Evolutionary conservation across 2,329 filamentous ascomycete genomes (phyloP), one percentile per base, ranked within the genome.

Genomic region (Diatrype stigma): DNA sequence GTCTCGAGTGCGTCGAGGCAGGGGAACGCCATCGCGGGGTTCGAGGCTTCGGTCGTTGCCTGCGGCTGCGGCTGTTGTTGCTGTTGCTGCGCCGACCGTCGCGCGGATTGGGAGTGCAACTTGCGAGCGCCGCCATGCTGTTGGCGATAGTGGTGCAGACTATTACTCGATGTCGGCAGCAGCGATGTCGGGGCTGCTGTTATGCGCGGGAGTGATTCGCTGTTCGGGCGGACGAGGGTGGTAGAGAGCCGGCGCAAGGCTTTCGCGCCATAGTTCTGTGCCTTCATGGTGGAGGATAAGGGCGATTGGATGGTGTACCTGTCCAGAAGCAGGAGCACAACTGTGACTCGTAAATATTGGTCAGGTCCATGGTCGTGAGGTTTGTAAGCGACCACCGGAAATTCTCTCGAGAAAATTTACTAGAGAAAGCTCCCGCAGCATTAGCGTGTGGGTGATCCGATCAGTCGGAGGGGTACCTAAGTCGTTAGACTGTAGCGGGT

Each of bases 21-120:
- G 3, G 91, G 91, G 61, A 96, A 96, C 0, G 88, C 85, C 78
- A 96, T 87, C 58, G 90, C 87, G 3, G 90, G 89, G 65, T 96
- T 96, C 3, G 88, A 89, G 2, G 82, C 79, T 32, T 71, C 72
- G 55, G 67, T 55, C 19, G 53, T 52, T 26, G 51, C 55, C 32
- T 57, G 26, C 28, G 51, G 56, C 32, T 57, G n/a, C n/a, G n/a
- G n/a, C n/a, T n/a, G n/a, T n/a, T n/a, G n/a, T n/a, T n/a, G n/a
- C n/a, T n/a, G n/a, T n/a, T n/a, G n/a, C n/a, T n/a, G 51, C 37
- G 45, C 51, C 32, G 61, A 54, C 17, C 59, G 60, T 32, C 51
- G 60, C 10, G 60, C 32, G 17, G 61, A 42, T 21, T 61, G 60
- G 19, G 63, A 61, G 47, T 67, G 63, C 2, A 66, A 46, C 8